Evolutionary conservation across 2,329 filamentous ascomycete genomes (phyloP), one percentile per base, ranked within the genome.

Genomic region (Botrytis paeoniae): DNA sequence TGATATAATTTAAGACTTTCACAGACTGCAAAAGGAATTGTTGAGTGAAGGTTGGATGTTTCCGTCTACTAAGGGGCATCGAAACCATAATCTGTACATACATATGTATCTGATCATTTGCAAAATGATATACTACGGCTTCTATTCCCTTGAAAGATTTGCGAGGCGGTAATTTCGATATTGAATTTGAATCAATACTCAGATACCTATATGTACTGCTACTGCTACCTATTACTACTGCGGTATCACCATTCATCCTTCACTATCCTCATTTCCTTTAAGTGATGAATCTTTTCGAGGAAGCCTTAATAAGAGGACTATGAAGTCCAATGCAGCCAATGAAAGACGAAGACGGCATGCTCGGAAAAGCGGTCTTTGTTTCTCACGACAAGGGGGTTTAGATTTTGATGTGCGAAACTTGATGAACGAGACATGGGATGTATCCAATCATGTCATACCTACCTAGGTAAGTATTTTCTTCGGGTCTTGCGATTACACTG

Each of bases 301-400:
- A 39, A 61, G 59, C 32, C 59, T 61, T 37, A 39, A 37, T 61
- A 39, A 61, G 35, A 62, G 60, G 25, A 62, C 37, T 41, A 29
- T 62, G 60, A 62, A 62, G 60, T 62, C 60, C 60, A 18, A 37
- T 29, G 16, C 12, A n/a, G 16, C 37, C 60, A 39, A 62, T 62
- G 25, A 41, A 41, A 20, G 12, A 43, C n/a, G 37, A 22, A 43
- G 61, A 63, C 39, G 25, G 39, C 20, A 12, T 12, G 39, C 41
- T 63, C 61, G 35, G 61, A 63, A 63, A n/a, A n/a, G 14, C 35
- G 60, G 60, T 62, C 60, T 62, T 62, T 25, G 35, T 39, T 62
- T 39, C 60, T 62, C 60, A 39, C 12, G 32, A 37, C 37, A 37
- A 62, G 37, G 60, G 60, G 60, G 37, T n/a, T n/a, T 29, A 37